Evolutionary conservation across 116 monocot species (phyloP).

Genomic region (Thalassia testudinum): DNA sequence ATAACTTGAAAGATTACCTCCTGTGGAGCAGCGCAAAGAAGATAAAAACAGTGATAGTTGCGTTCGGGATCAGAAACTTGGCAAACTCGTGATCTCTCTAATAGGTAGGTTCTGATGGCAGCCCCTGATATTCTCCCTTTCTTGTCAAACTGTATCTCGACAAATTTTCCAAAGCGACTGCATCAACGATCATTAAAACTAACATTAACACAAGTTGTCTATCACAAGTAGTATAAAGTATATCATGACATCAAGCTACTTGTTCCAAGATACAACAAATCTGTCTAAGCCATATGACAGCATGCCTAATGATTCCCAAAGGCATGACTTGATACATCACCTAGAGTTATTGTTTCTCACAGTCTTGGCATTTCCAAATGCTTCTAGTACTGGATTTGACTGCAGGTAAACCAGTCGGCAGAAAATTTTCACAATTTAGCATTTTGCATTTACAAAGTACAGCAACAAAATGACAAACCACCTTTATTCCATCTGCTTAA

Average conservation of each 20-base stretch:
- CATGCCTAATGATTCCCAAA: not conserved
- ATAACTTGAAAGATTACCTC: conserved; percentile 2
- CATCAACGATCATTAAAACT: not conserved
- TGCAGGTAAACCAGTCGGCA: conserved; percentile 7
- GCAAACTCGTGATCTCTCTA: conserved; percentile 78
- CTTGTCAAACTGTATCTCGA: conserved; percentile 78
- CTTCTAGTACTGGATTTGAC: conserved; percentile 84
- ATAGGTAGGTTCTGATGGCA: conserved; percentile 71
- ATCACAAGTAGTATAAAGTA: too few species aligned
- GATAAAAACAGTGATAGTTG: conserved; percentile 78
- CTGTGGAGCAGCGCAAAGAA: conserved; percentile 37
- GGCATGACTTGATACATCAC: conserved; percentile 12
- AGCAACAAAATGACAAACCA: too few species aligned
- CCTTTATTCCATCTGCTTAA: too few species aligned
- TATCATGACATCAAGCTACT: too few species aligned
- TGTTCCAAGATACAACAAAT: too few species aligned
- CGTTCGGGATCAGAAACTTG: conserved; percentile 68
- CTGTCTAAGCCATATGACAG: too few species aligned
- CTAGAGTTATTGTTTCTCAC: conserved; percentile 79
- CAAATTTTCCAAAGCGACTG: conserved; percentile 83
- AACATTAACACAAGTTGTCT: too few species aligned
- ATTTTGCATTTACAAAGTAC: too few species aligned
- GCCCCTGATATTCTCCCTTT: conserved; percentile 71
- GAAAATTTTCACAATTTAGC: too few species aligned
- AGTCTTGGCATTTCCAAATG: conserved; percentile 91